A percentile compares a stretch with the other conserved stretches of the same genome.
These are phyloP conservation scores for Perkinsus olseni DNA, from an alignment of 169 alveolate genomes.

Conservation along the genomic window DNA sequence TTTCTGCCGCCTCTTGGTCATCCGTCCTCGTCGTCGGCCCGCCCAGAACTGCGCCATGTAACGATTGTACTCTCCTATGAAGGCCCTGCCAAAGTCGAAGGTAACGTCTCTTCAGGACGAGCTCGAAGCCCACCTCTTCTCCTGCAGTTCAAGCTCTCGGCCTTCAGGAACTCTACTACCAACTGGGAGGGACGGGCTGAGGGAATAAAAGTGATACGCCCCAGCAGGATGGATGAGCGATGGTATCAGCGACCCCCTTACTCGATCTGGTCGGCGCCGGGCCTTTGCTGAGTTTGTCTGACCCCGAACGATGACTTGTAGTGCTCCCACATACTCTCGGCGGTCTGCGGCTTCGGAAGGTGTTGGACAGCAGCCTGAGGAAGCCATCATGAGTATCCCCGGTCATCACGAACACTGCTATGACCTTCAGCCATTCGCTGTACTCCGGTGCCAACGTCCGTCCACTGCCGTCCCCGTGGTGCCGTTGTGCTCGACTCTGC, in stretches of 20 bases:
- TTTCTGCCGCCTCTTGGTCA: neutral
- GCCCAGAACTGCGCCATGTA: neutral
- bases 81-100: neutral
- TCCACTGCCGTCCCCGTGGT: neutral
- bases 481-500: no score
- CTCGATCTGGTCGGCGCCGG: neutral
- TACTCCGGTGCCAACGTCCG: neutral
- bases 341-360: neutral
- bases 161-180: neutral
- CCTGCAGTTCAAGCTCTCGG: neutral
- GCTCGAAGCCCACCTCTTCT: neutral
- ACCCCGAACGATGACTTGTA: neutral
- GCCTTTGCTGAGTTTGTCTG: neutral
- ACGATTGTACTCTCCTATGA: neutral
- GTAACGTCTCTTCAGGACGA: neutral
- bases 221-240: no score
- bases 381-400: no score
- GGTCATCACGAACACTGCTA: no score
- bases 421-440: neutral
- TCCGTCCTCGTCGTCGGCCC: neutral
- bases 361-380: neutral
- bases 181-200: neutral
- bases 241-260: no score
- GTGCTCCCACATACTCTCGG: neutral
- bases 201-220: no score